These are phyloP conservation scores for Farysia itapuensis DNA, from an alignment of 1,284 basidiomycete species.

Conservation along the genomic window DNA sequence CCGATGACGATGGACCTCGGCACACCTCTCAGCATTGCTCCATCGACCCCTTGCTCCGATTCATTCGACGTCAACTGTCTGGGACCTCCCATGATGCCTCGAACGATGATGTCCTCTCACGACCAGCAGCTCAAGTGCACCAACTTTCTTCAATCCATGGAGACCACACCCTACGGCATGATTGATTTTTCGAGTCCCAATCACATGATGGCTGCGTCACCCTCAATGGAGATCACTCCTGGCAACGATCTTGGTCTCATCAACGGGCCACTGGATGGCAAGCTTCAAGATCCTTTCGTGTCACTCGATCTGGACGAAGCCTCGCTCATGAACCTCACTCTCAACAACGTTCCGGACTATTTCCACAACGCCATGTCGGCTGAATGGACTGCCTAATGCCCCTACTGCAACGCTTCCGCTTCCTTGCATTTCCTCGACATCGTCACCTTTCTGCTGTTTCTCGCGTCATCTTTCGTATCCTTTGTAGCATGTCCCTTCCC, in stretches of 20 bases:
- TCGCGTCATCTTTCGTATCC: too few relatives aligned
- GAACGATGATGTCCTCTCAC: slow-evolving; percentile 21
- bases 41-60: slow-evolving; percentile 34
- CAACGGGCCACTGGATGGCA: slow-evolving; percentile 26
- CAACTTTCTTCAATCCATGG: slow-evolving; percentile 38
- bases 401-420: too few relatives aligned
- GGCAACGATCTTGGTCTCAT: slow-evolving; percentile 38
- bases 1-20: slow-evolving; percentile 32
- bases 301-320: slow-evolving; percentile 24
- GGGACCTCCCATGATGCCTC: slow-evolving; percentile 32
- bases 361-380: neutral
- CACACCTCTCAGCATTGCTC: slow-evolving; percentile 35
- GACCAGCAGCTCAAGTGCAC: slow-evolving; percentile 41
- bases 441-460: too few relatives aligned
- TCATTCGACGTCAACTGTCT: slow-evolving; percentile 37
- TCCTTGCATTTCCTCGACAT: too few relatives aligned
- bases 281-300: slow-evolving; percentile 29
- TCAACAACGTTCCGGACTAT: neutral
- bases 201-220: slow-evolving; percentile 17
- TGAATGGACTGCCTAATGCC: neutral
- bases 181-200: slow-evolving; percentile 23
- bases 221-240: slow-evolving; percentile 22
- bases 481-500: too few relatives aligned
- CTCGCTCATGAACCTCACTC: slow-evolving; percentile 1
- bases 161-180: slow-evolving; percentile 28